Percentiles rank a stretch among this genome's conserved stretches.
phyloP scores from a whole-genome alignment of 2,329 filamentous ascomycete genomes.

The Lizonia empirigonia region DNA sequence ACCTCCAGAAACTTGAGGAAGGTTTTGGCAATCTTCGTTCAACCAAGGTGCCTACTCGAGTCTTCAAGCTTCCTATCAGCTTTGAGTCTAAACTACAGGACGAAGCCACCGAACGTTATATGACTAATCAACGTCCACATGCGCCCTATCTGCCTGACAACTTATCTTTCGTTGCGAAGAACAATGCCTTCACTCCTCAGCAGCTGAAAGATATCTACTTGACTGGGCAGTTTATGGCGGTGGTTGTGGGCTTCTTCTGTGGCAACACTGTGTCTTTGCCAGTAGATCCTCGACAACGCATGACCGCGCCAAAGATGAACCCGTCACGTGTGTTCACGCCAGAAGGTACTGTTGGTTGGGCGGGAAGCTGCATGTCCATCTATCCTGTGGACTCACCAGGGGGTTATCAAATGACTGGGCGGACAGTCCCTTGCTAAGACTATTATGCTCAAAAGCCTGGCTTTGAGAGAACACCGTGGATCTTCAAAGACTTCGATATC shows the following conservation, averaged over 20 bases:
- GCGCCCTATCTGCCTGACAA: conserved; percentile 69
- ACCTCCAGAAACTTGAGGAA: conserved; percentile 50
- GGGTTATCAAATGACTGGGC: conserved; percentile 61
- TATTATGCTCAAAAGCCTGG: conserved; percentile 59
- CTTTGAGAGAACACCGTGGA: conserved; percentile 58
- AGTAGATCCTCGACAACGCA: conserved; percentile 59
- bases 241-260: conserved; percentile 62
- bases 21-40: conserved; percentile 50
- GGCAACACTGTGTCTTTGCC: conserved; percentile 60
- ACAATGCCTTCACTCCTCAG: conserved; percentile 58
- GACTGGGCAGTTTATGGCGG: conserved; percentile 57
- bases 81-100: conserved; percentile 52
- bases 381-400: conserved; percentile 64
- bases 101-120: conserved; percentile 64
- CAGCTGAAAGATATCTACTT: conserved; percentile 60
- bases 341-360: conserved; percentile 62
- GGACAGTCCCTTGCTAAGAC: conserved; percentile 61
- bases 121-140: conserved; percentile 64
- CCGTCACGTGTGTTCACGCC: conserved; percentile 63
- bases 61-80: conserved; percentile 52
- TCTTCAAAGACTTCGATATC: conserved; percentile 64
- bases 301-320: conserved; percentile 63
- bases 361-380: conserved; percentile 60
- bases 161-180: conserved; percentile 62
- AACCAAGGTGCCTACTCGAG: conserved; percentile 50